Base-by-base conservation (phyloP, 2,329 filamentous ascomycete genomes). In the Aspergillus fischeri region DNA sequence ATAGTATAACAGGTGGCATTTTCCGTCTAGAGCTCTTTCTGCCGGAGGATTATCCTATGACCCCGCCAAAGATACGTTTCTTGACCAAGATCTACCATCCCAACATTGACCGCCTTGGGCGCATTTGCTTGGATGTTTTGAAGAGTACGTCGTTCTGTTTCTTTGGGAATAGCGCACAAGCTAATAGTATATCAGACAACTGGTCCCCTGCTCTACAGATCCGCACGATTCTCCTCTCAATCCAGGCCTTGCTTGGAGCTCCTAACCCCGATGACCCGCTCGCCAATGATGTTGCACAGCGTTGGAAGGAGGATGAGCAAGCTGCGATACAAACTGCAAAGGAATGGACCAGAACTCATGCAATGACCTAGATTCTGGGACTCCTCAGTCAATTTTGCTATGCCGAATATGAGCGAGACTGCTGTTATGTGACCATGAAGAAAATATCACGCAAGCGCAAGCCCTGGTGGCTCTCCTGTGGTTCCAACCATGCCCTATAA, bases 71-170 rank as follows among this genome's bases (percentile, higher is more conserved):
- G 82, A 97, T 99, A 71, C 90, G 94, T 55, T 99, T 99, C 78
- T 82, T 99, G 52, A 99, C 95, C 67, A 97, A 96, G 79, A 97
- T 99, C 75, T 99, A 97, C 78, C 95, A 99, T 75, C 94, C 94
- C 53, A 99, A 99, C 75, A 97, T 99, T 67, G 94, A 99, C 75
- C 95, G 95, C 77, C 86, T 99, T 2, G 94, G 94, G 59, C 89
- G 94, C 59, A 99, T 99, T 77, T 99, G 95, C 73, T 80, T 99
- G 51, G 94, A 99, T 73, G 94, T 99, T 35, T 79, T 99, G 57
- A 99, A 99, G 82, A 96, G 94, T 96, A 80, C 66, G 84, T 67
- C 14, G n/a, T 21, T 20, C n/a, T 38, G 20, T 32, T 6, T 21
- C 6, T 28, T n/a, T 47, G 6, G 24, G 27, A 9, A n/a, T 17